These are phyloP conservation scores for Phytophthora sojae DNA, from an alignment of 352 stramenopile genomes.

Conservation along the genomic window DNA sequence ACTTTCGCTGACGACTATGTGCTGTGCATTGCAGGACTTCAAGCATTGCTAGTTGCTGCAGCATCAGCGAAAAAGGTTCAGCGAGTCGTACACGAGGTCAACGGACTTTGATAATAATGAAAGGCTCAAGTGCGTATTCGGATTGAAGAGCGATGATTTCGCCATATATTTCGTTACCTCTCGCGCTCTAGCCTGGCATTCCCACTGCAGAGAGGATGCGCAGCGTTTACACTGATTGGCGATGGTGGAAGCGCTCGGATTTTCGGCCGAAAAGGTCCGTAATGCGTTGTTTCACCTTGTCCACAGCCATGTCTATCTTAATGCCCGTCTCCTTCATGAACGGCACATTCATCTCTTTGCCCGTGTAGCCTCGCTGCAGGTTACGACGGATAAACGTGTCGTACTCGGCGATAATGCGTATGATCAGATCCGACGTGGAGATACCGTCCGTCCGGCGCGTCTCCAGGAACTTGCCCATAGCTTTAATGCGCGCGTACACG, in stretches of 20 bases:
- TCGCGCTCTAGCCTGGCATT: not conserved
- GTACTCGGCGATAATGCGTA: slow-evolving; percentile 91
- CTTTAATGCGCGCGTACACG: slow-evolving; percentile 89
- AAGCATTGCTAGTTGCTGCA: slow-evolving; percentile 47
- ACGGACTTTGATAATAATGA: not conserved
- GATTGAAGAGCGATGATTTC: not conserved
- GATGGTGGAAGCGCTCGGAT: slow-evolving; percentile 13
- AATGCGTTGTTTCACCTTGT: slow-evolving; percentile 56
- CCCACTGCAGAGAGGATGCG: not conserved
- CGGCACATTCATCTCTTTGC: slow-evolving; percentile 92
- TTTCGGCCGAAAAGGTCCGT: slow-evolving; percentile 32
- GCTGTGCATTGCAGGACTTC: slow-evolving; percentile 31
- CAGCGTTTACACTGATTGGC: slow-evolving; percentile 31
- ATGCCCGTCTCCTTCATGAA: slow-evolving; percentile 88
- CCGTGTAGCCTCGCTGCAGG: slow-evolving; percentile 87
- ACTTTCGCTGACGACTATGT: not conserved
- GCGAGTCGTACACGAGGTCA: slow-evolving; percentile 24
- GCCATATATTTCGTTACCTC: not conserved
- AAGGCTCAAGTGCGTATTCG: slow-evolving; percentile 5
- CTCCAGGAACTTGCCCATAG: slow-evolving; percentile 87
- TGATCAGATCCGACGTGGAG: slow-evolving; percentile 91
- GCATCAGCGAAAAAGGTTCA: slow-evolving; percentile 41
- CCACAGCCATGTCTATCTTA: slow-evolving; percentile 87
- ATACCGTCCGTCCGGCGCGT: slow-evolving; percentile 89
- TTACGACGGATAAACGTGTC: slow-evolving; percentile 93